These are phyloP conservation scores for Stachybotrys chlorohalonatus DNA, from an alignment of 2,329 filamentous ascomycete genomes.

Conservation along the genomic window DNA sequence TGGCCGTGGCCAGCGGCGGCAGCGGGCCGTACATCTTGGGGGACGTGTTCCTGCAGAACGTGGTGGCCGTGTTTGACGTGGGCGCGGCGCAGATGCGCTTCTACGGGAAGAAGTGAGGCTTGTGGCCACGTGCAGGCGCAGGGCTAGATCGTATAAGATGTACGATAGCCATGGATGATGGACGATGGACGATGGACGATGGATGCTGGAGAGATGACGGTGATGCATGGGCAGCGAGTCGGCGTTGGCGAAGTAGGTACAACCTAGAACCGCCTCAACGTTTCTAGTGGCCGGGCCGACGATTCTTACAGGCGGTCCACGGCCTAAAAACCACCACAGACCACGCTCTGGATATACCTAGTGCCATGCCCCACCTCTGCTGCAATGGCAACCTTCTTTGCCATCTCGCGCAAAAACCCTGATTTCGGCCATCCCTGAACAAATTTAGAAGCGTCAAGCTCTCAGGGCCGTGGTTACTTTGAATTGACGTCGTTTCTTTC, in stretches of 20 bases:
- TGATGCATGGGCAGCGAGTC: no score
- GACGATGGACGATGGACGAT: no score
- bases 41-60: constrained; percentile 40
- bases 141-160: no score
- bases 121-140: no score
- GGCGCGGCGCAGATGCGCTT: constrained; percentile 37
- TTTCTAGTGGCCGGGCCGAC: neutral
- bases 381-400: neutral
- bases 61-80: constrained; percentile 38
- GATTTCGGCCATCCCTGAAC: neutral
- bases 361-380: neutral
- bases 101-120: constrained; percentile 15
- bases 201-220: no score
- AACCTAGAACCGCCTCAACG: neutral
- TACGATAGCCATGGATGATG: no score
- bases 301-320: neutral
- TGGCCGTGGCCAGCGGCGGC: constrained; percentile 34
- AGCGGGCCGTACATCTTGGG: constrained; percentile 40
- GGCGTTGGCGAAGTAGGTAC: no score
- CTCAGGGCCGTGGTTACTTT: neutral
- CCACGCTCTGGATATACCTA: neutral
- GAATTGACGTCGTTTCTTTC: no score
- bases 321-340: neutral
- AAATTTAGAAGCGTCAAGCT: neutral
- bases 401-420: neutral